Evolutionary conservation across 495 filamentous ascomycete genomes (phyloP), one percentile per base, ranked within the genome.

Genomic region (Neurospora pannonica): DNA sequence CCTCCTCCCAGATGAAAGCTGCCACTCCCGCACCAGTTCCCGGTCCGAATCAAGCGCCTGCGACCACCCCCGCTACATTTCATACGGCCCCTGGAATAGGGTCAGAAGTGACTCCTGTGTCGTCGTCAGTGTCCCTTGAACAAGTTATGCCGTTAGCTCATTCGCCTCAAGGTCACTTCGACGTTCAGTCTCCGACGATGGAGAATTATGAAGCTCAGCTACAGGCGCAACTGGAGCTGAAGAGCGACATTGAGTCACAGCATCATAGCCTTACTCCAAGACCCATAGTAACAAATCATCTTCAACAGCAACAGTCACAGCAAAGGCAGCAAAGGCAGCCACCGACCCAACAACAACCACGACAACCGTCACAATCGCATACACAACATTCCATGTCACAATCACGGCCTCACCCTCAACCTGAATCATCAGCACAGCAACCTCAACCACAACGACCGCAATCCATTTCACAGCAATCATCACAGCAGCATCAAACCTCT

Each of bases 121-220:
- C 73, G 11, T 38, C 62, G 5, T 71, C 77, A 8, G 62, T 67
- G 10, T 34, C 77, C 7, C 38, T 71, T 13, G 80, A 77, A 15
- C 11, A 76, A 5, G 34, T 75, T 5, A 72, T 77, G 15, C 21
- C 75, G n/a, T 73, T 79, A n/a, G 21, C 75, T 10, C 76, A 75
- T 8, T 77, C 79, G 24, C 74, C 81, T 5, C 73, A 76, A 1
- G 67, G 43, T 39, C 78, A 79, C 19, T 80, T 79, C 38, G 81
- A 77, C 38, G 77, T 77, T 6, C 81, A 81, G 36, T 82, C 81
- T 37, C 79, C 81, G 5, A 78, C 77, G 28, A 76, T 80, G 74
- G 79, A 81, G n/a, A 78, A 76, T 71, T 80, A 79, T 38, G 78
- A 80, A 19, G 78, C 79, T 21, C 80, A 82, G 48, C 74, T 81